Percentiles rank a stretch among this genome's conserved stretches.
These are phyloP conservation scores for Paraleonurus japonicus DNA, from an alignment of 257 asterid genomes.

Conservation along the genomic window DNA sequence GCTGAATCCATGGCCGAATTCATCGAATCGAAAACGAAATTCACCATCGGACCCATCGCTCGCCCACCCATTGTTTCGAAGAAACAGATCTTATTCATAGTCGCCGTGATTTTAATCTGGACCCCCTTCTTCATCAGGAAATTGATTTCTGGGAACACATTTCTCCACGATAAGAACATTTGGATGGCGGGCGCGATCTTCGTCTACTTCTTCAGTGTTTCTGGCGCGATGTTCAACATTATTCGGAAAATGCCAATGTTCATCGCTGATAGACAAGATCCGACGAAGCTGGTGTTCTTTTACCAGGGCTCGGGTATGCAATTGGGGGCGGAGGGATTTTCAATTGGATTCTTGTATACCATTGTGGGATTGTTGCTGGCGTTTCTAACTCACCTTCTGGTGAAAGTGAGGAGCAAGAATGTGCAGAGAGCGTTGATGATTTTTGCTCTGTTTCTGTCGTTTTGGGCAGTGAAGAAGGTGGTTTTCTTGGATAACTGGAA, in stretches of 20 bases:
- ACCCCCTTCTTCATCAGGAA: slow-evolving; percentile 64
- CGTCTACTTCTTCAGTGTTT: slow-evolving; percentile 89
- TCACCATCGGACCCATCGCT: slow-evolving; percentile 54
- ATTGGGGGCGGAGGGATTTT: slow-evolving; percentile 87
- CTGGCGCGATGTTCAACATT: slow-evolving; percentile 89
- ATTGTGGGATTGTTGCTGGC: slow-evolving; percentile 82
- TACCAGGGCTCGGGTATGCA: slow-evolving; percentile 95
- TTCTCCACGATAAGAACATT: slow-evolving; percentile 58
- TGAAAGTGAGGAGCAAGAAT: slow-evolving; percentile 47
- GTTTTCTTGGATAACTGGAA: slow-evolving; percentile 90
- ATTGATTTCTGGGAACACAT: slow-evolving; percentile 56
- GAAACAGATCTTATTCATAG: slow-evolving; percentile 46
- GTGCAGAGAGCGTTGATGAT: slow-evolving; percentile 68
- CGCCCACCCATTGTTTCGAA: slow-evolving; percentile 69
- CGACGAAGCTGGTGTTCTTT: slow-evolving; percentile 61
- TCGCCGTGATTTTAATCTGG: slow-evolving; percentile 41
- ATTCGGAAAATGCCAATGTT: slow-evolving; percentile 94
- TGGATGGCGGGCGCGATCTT: slow-evolving; percentile 88
- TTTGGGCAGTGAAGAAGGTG: slow-evolving; percentile 90
- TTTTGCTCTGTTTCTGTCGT: slow-evolving; percentile 51
- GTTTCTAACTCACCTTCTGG: slow-evolving; percentile 57
- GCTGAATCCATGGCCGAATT: slow-evolving; percentile 92
- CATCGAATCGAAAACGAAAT: slow-evolving; percentile 44
- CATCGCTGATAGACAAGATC: slow-evolving; percentile 70
- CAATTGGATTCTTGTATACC: slow-evolving; percentile 78